phyloP scores from a whole-genome alignment of 1,284 basidiomycete species.

The Boletus hoseneyae region DNA sequence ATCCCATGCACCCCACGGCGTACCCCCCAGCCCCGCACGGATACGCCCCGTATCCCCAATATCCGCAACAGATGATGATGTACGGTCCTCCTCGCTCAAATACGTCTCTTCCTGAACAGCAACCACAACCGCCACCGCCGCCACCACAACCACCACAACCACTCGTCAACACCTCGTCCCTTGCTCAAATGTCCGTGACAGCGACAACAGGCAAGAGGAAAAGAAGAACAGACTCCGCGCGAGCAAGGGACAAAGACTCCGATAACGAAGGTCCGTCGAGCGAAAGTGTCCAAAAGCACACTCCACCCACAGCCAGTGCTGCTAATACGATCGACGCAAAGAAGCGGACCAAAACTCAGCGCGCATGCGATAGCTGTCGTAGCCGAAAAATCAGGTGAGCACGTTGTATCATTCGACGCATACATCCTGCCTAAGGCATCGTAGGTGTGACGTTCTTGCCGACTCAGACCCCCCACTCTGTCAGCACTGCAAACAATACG shows the following conservation, averaged over 20 bases:
- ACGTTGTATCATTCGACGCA: conserved; percentile 19
- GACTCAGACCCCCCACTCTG: conserved; percentile 76
- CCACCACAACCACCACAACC: conserved; percentile 18
- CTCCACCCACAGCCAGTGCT: conserved; percentile 31
- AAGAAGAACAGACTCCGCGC: conserved; percentile 49
- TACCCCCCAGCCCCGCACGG: conserved; percentile 47
- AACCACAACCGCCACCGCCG: background rate
- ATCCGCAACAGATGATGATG: conserved; percentile 65
- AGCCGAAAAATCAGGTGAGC: conserved; percentile 84
- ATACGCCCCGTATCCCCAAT: conserved; percentile 58
- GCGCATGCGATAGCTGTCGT: conserved; percentile 89
- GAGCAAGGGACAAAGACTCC: conserved; percentile 45
- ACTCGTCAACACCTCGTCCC: conserved; percentile 32
- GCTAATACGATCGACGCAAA: conserved; percentile 52
- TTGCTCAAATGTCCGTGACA: conserved; percentile 37
- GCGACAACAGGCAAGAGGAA: conserved; percentile 54
- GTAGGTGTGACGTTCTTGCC: conserved; percentile 72
- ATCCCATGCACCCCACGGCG: conserved; percentile 52
- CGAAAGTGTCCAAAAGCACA: conserved; percentile 38
- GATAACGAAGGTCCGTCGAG: conserved; percentile 59
- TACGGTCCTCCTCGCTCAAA: conserved; percentile 46
- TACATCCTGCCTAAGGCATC: conserved; percentile 17
- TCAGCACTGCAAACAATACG: conserved; percentile 86
- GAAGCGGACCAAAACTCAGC: conserved; percentile 87
- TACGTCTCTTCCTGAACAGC: conserved; percentile 29